Base-by-base conservation (phyloP, 73 alveolate genomes). In the Stentor roeselii region DNA sequence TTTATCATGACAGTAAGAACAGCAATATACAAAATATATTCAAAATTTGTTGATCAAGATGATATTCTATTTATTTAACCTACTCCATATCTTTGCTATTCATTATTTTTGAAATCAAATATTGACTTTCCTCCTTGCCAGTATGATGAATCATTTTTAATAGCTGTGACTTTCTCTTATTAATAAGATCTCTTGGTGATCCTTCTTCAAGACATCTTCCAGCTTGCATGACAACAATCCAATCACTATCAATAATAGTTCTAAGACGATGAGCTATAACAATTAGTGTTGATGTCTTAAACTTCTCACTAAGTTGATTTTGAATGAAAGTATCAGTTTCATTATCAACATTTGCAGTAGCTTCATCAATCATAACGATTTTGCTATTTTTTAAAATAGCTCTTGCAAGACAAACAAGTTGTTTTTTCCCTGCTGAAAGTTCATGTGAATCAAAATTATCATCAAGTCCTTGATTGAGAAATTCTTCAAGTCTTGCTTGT, bases 341-440 rank as follows among this genome's bases (percentile, higher is more conserved):
- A 67, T 82, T 83, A 90, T 92, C 97, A 50, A 92, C 84, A 76
- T 86, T 90, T 0, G 96, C 97, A 3, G 97, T 92, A 0, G 96
- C 97, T 88, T 92, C 97, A 88, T 92, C 97, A 87, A 92, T 87
- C 30, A 92, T 61, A n/a, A 92, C 87, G 21, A 92, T 87, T 87
- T 87, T 87, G 42, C 88, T 90, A 82, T 78, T 92, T 42, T 86
- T 84, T 0, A 90, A 78, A 21, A 90, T 78, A 60, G 99, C 98
- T 85, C 99, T 92, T 59, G 97, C 96, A 27, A 95, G 89, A 78
- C 99, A 95, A 59, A 97, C 85, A 61, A 97, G 89, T 87, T 95
- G 92, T 75, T 93, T 97, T 88, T 97, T 98, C 3, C 99, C 99
- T 59, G 96, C 93, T 78, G 96, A 85, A 59, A 97, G 89, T 88